Evolutionary conservation across 1,284 basidiomycete genomes (phyloP).

Genomic region (Trametes hirsuta): DNA sequence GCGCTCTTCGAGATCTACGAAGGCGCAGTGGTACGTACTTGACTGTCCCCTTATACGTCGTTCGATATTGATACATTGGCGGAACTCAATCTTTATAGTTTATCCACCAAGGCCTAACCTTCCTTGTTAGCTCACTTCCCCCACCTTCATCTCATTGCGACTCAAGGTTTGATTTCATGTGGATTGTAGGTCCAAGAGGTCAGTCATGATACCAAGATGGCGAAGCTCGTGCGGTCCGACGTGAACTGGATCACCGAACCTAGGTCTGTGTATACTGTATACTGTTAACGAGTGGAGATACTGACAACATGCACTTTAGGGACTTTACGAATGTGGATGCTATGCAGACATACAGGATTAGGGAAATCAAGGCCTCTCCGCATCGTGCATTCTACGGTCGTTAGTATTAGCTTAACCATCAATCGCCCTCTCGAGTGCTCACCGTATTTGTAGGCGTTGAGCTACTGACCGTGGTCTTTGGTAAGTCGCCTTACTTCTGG

Average conservation of each 20-base stretch:
- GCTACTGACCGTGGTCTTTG: conserved; percentile 77
- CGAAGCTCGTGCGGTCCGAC: conserved; percentile 70
- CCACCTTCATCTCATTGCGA: background rate
- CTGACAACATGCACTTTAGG: conserved; percentile 38
- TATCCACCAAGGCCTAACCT: conserved; percentile 81
- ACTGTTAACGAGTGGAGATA: background rate
- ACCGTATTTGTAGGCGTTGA: conserved; percentile 55
- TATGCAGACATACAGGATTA: conserved; percentile 77
- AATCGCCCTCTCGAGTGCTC: background rate
- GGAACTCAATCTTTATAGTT: conserved; percentile 48
- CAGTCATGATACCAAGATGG: conserved; percentile 79
- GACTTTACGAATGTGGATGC: conserved; percentile 84
- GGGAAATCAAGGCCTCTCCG: conserved; percentile 64
- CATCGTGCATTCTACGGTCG: conserved; percentile 76
- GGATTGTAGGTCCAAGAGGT: conserved; percentile 71
- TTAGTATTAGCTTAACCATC: conserved; percentile 36
- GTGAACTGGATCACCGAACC: conserved; percentile 87
- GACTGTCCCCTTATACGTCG: background rate
- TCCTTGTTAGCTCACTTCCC: conserved; percentile 51
- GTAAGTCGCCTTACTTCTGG: conserved; percentile 43
- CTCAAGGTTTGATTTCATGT: background rate
- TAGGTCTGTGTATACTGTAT: conserved; percentile 45
- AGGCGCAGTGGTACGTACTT: conserved; percentile 66
- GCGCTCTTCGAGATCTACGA: conserved; percentile 87
- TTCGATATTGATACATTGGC: background rate